Evolutionary conservation across 345 rosid species (phyloP).

Genomic region (Salix suchowensis): DNA sequence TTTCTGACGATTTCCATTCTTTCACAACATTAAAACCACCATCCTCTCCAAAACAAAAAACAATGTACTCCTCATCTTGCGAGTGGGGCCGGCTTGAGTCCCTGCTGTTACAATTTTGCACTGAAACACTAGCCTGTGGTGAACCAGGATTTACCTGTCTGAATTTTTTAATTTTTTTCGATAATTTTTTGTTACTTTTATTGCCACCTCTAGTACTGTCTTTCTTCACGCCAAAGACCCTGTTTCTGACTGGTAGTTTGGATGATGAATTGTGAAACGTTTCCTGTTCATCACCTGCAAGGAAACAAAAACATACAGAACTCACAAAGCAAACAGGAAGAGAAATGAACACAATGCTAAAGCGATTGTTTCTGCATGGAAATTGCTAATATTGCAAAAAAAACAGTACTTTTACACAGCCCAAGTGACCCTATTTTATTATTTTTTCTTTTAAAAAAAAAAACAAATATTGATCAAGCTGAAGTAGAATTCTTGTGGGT

Average conservation of each 20-base stretch:
- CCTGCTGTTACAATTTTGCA: conserved; percentile 14
- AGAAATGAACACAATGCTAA: neutral
- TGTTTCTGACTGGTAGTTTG: conserved; percentile 13
- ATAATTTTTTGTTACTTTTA: conserved; percentile 20
- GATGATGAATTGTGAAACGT: conserved; percentile 9
- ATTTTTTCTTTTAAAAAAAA: neutral
- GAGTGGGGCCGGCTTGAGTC: conserved; percentile 29
- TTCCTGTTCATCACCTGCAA: conserved; percentile 40
- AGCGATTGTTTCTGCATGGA: neutral
- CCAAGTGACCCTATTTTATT: neutral
- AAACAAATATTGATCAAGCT: neutral
- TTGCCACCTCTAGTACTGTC: conserved; percentile 10
- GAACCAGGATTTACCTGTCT: conserved; percentile 22
- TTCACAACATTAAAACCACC: conserved; percentile 57
- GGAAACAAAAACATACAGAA: neutral
- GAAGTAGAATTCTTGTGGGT: neutral
- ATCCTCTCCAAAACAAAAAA: conserved; percentile 59
- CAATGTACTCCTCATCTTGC: conserved; percentile 58
- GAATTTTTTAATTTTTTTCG: conserved; percentile 7
- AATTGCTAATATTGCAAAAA: neutral
- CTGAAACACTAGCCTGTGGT: conserved; percentile 25
- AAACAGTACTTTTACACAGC: neutral
- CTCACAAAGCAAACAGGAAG: neutral
- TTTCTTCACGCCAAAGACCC: conserved; percentile 12
- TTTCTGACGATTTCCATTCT: conserved; percentile 32